Conservation (phyloP, 768 basidiomycete species). For the Leccinum rimulosum region DNA sequence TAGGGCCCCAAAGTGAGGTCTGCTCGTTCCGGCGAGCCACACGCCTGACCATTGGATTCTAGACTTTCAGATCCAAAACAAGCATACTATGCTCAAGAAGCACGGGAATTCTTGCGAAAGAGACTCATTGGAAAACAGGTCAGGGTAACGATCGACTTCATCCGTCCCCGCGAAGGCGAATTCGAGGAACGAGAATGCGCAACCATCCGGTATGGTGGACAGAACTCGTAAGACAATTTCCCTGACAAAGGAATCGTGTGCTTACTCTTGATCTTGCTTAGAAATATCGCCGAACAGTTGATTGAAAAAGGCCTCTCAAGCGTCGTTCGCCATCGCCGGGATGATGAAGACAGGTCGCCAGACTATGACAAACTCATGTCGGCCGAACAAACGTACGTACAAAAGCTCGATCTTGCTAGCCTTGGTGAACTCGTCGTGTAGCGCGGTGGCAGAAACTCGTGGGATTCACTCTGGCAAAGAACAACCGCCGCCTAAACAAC, state of each 20-base stretch:
- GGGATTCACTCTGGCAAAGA: constrained; percentile 96
- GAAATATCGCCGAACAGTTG: constrained; percentile 89
- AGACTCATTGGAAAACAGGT: constrained; percentile 88
- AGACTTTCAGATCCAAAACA: constrained; percentile 86
- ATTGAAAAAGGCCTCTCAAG: constrained; percentile 92
- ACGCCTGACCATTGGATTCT: constrained; percentile 5
- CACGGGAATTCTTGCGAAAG: constrained; percentile 89
- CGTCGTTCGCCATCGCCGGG: constrained; percentile 87
- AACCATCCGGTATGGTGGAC: constrained; percentile 81
- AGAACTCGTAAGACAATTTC: constrained; percentile 58
- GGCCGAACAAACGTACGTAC: constrained; percentile 83
- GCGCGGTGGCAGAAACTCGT: constrained; percentile 71
- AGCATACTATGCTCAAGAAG: constrained; percentile 86
- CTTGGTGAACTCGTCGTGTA: constrained; percentile 31
- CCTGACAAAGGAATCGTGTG: background rate
- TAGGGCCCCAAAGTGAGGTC: constrained; percentile 71
- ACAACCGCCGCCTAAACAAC: constrained; percentile 68
- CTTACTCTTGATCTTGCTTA: constrained; percentile 30
- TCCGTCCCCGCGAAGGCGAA: constrained; percentile 89
- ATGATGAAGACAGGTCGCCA: constrained; percentile 93
- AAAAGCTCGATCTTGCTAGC: background rate
- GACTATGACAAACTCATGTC: constrained; percentile 96
- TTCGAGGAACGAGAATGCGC: constrained; percentile 92
- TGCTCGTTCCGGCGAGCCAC: background rate
- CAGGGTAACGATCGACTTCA: constrained; percentile 81